Evolutionary conservation across 495 filamentous ascomycete species (phyloP).

Genomic region (Penicillium samsonianum): DNA sequence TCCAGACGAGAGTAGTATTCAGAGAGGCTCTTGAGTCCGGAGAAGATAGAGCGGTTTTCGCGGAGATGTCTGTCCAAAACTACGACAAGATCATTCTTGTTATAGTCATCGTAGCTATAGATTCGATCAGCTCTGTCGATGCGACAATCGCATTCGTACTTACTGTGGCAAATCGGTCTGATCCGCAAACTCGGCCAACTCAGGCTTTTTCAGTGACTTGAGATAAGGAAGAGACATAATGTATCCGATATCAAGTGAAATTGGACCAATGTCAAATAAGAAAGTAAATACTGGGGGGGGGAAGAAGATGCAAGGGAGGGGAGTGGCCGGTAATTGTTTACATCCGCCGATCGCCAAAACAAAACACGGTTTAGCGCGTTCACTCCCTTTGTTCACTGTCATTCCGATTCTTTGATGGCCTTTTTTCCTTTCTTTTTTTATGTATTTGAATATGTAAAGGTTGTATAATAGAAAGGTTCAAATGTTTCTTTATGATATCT

Average conservation of each 20-base stretch:
- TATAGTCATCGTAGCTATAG: conserved; percentile 67
- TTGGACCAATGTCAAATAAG: conserved; percentile 23
- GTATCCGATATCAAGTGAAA: conserved; percentile 20
- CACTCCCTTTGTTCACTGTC: conserved; percentile 9
- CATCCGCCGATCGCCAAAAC: conserved; percentile 36
- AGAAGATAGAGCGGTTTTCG: conserved; percentile 61
- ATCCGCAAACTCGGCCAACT: conserved; percentile 74
- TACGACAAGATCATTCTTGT: conserved; percentile 80
- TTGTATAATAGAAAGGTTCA: background rate
- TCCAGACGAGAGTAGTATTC: conserved; percentile 74
- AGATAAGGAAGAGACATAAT: conserved; percentile 72
- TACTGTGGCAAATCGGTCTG: conserved; percentile 74
- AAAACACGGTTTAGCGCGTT: conserved; percentile 36
- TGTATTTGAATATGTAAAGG: background rate
- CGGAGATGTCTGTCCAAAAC: conserved; percentile 74
- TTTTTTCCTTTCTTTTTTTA: background rate
- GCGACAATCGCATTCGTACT: conserved; percentile 26
- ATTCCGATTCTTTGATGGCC: background rate
- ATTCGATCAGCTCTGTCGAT: conserved; percentile 22
- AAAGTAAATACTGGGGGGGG: conserved; percentile 10
- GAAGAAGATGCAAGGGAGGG: conserved; percentile 30
- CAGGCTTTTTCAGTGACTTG: conserved; percentile 78
- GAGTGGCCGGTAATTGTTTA: conserved; percentile 33
- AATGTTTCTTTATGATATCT: background rate
- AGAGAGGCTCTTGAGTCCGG: conserved; percentile 61